Conservation (phyloP, 2,329 filamentous ascomycete genomes). For the Cryphonectria radicalis region DNA sequence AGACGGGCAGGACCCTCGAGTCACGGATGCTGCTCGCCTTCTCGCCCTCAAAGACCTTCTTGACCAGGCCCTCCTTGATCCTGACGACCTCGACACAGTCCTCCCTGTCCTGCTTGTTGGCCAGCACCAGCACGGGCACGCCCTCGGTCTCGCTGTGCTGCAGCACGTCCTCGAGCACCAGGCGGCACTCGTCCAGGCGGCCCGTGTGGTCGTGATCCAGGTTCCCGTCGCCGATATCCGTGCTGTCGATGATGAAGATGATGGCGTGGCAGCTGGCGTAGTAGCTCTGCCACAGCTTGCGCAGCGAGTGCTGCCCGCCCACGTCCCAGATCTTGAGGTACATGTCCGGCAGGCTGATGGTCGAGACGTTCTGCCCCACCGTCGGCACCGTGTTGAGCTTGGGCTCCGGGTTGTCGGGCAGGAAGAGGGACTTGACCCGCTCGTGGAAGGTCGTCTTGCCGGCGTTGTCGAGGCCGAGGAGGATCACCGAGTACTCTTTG, state of each 20-base stretch:
- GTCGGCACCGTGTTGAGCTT: conserved; percentile 91
- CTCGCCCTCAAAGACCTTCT: conserved; percentile 94
- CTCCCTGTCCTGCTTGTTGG: conserved; percentile 97
- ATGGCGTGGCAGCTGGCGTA: conserved; percentile 94
- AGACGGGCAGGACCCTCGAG: conserved; percentile 87
- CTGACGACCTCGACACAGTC: conserved; percentile 96
- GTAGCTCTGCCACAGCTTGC: conserved; percentile 94
- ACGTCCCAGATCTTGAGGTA: conserved; percentile 99
- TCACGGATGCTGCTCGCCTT: conserved; percentile 86
- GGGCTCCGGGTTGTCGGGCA: conserved; percentile 62
- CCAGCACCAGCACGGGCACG: conserved; percentile 87
- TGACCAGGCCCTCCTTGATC: conserved; percentile 95
- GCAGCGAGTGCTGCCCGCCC: conserved; percentile 86
- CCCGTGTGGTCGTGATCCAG: conserved; percentile 58
- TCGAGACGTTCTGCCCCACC: conserved; percentile 94
- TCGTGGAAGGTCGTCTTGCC: conserved; percentile 98
- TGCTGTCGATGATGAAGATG: conserved; percentile 95
- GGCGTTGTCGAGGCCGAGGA: conserved; percentile 96
- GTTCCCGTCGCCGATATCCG: conserved; percentile 85
- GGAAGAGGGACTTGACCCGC: conserved; percentile 90
- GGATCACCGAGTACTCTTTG: conserved; percentile 92
- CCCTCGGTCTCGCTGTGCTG: conserved; percentile 87
- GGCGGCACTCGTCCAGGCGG: conserved; percentile 82
- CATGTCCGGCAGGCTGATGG: conserved; percentile 88
- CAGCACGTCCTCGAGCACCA: conserved; percentile 88